phyloP scores from a whole-genome alignment of 2,329 filamentous ascomycete genomes.

The Teratosphaeria gauchensis region DNA sequence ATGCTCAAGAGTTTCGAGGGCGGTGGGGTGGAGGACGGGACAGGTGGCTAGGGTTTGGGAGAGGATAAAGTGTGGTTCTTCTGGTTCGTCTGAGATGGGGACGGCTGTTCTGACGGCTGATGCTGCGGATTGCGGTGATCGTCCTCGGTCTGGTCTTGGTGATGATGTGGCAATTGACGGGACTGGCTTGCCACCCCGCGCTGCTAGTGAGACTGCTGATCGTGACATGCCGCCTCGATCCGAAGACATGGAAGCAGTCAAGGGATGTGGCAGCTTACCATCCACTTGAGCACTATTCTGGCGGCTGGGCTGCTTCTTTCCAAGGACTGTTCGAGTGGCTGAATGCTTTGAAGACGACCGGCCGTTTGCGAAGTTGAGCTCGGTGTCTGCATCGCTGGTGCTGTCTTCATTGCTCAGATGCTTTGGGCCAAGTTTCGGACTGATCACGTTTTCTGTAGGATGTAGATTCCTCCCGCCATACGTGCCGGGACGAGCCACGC shows the following conservation, averaged over 20 bases:
- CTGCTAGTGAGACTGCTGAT: conserved; percentile 14
- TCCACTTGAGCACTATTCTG: conserved; percentile 32
- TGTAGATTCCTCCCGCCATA: conserved; percentile 76
- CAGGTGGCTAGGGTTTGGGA: conserved; percentile 45
- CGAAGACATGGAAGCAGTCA: conserved; percentile 21
- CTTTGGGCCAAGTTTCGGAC: conserved; percentile 33
- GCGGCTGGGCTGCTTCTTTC: conserved; percentile 22
- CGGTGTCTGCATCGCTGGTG: conserved; percentile 26
- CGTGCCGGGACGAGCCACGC: conserved; percentile 44
- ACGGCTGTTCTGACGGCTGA: conserved; percentile 11
- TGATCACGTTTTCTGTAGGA: conserved; percentile 83
- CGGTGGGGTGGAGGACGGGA: conserved; percentile 56
- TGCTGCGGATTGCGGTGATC: conserved; percentile 21
- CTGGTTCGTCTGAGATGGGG: neutral
- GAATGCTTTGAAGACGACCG: conserved; percentile 24
- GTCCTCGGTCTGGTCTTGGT: conserved; percentile 19
- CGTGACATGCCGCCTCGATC: conserved; percentile 16
- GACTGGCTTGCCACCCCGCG: conserved; percentile 8
- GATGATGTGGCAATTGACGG: conserved; percentile 17
- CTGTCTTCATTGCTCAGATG: conserved; percentile 19
- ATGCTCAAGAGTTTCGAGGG: conserved; percentile 88
- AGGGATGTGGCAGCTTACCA: conserved; percentile 20
- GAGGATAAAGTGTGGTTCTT: conserved; percentile 40
- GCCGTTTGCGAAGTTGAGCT: conserved; percentile 24
- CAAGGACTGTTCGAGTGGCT: conserved; percentile 11